phyloP scores from a whole-genome alignment of 2,329 filamentous ascomycete species.

The Orbilia quercus region DNA sequence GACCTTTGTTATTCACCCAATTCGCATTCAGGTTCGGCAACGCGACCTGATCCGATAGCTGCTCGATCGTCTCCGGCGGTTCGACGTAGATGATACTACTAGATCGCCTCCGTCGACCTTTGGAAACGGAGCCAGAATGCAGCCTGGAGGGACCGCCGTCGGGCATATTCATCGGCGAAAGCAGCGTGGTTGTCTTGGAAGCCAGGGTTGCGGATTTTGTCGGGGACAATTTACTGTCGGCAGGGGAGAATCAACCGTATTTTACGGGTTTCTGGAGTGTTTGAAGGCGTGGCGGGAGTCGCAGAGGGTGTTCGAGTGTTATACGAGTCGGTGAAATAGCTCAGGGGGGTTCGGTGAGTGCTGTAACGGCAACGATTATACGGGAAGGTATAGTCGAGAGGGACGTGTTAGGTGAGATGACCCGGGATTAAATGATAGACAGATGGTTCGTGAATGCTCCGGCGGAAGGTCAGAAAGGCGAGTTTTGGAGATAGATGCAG shows the following conservation, averaged over 20 bases:
- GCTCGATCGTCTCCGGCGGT: conserved; percentile 94
- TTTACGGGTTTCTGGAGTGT: conserved; percentile 7
- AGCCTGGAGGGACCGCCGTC: conserved; percentile 54
- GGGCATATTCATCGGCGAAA: conserved; percentile 54
- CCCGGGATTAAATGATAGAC: conserved; percentile 44
- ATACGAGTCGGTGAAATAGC: conserved; percentile 26
- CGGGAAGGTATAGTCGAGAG: conserved; percentile 26
- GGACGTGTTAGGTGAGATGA: conserved; percentile 36
- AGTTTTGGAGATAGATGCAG: conserved; percentile 21
- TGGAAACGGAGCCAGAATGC: conserved; percentile 63
- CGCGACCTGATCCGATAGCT: conserved; percentile 94
- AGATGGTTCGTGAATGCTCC: conserved; percentile 18
- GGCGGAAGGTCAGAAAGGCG: neutral
- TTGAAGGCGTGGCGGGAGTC: conserved; percentile 25
- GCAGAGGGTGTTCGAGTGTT: conserved; percentile 6
- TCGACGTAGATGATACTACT: conserved; percentile 99
- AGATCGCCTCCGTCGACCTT: conserved; percentile 85
- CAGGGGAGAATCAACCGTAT: neutral
- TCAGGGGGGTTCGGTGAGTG: conserved; percentile 38
- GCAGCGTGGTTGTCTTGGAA: conserved; percentile 58
- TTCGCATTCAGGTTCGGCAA: conserved; percentile 96
- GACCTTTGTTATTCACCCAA: conserved; percentile 99
- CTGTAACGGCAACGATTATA: neutral
- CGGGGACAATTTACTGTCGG: conserved; percentile 21
- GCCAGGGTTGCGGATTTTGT: conserved; percentile 54